phyloP scores from a whole-genome alignment of 192 early-diverging fungal genomes.

The Entrophospora sp. region DNA sequence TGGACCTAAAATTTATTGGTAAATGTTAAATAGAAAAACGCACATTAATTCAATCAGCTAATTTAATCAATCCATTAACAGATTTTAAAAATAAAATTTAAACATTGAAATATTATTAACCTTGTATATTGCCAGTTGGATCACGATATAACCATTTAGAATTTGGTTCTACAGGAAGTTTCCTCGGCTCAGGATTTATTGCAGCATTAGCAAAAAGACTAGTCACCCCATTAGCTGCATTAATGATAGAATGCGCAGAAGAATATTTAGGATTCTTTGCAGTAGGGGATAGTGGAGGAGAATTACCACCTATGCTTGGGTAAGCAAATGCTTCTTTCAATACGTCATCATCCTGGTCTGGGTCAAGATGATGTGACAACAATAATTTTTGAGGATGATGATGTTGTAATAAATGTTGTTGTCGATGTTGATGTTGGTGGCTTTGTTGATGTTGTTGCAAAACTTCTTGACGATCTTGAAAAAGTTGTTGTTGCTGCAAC shows the following conservation, averaged over 20 bases:
- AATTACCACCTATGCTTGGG: conserved; percentile 4
- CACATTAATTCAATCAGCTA: too few relatives aligned
- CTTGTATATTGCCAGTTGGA: conserved; percentile 76
- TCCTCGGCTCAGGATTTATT: conserved; percentile 11
- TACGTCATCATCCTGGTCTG: conserved; percentile 26
- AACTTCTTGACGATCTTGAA: too few relatives aligned
- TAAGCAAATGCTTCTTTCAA: conserved; percentile 23
- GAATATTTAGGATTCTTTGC: conserved; percentile 6
- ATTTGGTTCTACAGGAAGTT: conserved; percentile 21
- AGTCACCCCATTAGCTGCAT: not conserved
- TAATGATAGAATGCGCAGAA: conserved; percentile 1
- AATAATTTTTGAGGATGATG: conserved; percentile 9
- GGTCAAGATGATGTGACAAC: conserved; percentile 7
- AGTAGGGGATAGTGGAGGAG: conserved; percentile 20
- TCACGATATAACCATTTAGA: conserved; percentile 79
- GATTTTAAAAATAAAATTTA: not conserved
- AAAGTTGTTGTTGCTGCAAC: conserved; percentile 5
- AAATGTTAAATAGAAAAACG: not conserved
- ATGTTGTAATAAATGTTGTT: not conserved
- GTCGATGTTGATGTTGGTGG: not conserved
- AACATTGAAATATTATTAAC: too few relatives aligned
- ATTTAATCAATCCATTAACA: not conserved
- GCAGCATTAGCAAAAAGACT: conserved; percentile 4
- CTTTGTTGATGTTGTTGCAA: not conserved
- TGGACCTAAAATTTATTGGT: conserved; percentile 33